Percentiles rank a stretch among this genome's conserved stretches.
Conservation (phyloP, 108 stramenopile species). For the Thalassiosira profunda region DNA sequence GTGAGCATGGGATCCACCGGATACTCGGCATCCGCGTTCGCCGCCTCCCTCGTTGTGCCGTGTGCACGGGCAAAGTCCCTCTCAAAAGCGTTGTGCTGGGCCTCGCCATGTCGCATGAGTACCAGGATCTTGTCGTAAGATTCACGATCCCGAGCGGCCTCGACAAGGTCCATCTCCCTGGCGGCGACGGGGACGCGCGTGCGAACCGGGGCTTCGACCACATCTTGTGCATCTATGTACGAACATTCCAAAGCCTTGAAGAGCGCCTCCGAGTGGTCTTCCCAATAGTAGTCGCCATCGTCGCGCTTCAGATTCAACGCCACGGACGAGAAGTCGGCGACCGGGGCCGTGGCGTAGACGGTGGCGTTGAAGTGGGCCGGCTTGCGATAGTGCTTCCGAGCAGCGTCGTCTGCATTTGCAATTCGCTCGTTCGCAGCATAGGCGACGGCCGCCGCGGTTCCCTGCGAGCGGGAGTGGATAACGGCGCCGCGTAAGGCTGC, state of each 20-base stretch:
- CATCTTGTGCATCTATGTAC: slow-evolving; percentile 11
- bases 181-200: slow-evolving; percentile 19
- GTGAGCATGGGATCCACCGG: slow-evolving; percentile 50
- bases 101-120: slow-evolving; percentile 48
- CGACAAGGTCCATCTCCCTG: slow-evolving; percentile 38
- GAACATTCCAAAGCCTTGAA: slow-evolving; percentile 12
- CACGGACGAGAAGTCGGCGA: slow-evolving; percentile 23
- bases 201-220: background rate
- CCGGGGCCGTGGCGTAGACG: slow-evolving; percentile 20
- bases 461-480: slow-evolving; percentile 27
- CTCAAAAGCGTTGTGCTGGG: slow-evolving; percentile 47
- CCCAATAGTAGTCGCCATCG: slow-evolving; percentile 51
- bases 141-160: slow-evolving; percentile 39
- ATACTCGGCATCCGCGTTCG: slow-evolving; percentile 39
- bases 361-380: slow-evolving; percentile 30
- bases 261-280: slow-evolving; percentile 42
- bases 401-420: too few species aligned
- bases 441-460: slow-evolving; percentile 23
- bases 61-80: slow-evolving; percentile 33
- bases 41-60: slow-evolving; percentile 34
- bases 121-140: slow-evolving; percentile 49
- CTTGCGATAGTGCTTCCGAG: background rate
- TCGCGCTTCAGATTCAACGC: slow-evolving; percentile 39
- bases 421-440: slow-evolving; percentile 9
- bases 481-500: too few species aligned